Base-by-base conservation (phyloP, 371 early-diverging fungal genomes). In the Rhizopus microsporus region DNA sequence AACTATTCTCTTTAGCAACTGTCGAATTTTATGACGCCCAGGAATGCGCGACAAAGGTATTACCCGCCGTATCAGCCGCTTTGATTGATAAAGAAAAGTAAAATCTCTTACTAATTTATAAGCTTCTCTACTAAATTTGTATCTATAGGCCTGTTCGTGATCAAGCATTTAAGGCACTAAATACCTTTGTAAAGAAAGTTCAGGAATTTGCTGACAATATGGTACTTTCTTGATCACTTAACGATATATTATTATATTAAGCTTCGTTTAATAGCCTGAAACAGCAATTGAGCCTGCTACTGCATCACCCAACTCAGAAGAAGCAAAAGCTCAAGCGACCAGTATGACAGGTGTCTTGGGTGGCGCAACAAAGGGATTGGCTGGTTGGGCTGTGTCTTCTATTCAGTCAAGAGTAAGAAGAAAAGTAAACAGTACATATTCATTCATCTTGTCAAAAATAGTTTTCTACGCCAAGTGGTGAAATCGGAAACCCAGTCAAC, bases 61-160 rank as follows among this genome's bases (percentile, higher is more conserved):
- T 98, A 16, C 97, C 98, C 8, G 69, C 81, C 43, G 72, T 94
- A 5, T 82, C 89, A n/a, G 63, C 77, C 6, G 69, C 88, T 7
- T 75, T 95, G 35, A 56, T 98, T 5, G 97, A 98, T 62, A 86
- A 89, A 16, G 97, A 96, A 72, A 91, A 87, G 88, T 85, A 78
- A 56, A 23, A 2, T 2, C 23, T 23, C 23, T 23, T 23, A 23
- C 23, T 23, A 23, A 76, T 62, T 9, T 9, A 10, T 7, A 23
- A 50, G 17, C 42, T 39, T 44, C 13, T 44, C 39, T 33, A 30
- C 56, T 33, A 38, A 38, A 37, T 5, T 7, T 7, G 7, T 37
- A 56, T 32, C 8, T 2, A 39, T 64, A 86, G 87, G 69, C 65
- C 78, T 43, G 93, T 94, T 5, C 90, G 96, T 15, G 80, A 73